phyloP scores from a whole-genome alignment of 192 early-diverging fungal genomes.

The Backusella mclennaniae region DNA sequence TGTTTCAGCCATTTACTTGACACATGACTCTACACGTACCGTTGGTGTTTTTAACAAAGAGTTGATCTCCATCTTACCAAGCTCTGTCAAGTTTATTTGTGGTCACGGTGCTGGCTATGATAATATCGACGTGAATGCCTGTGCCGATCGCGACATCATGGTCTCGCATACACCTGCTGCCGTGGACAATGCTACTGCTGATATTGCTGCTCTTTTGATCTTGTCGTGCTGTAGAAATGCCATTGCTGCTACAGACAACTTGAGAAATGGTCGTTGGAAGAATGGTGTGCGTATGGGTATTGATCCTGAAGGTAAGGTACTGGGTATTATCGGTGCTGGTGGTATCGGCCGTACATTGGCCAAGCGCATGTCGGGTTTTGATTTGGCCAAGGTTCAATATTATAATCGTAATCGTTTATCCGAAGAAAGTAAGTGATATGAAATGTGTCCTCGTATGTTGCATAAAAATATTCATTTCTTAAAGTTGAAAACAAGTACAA shows the following conservation, averaged over 20 bases:
- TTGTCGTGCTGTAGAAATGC: constrained; percentile 47
- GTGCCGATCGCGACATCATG: constrained; percentile 24
- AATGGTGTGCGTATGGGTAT: constrained; percentile 32
- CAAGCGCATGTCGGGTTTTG: constrained; percentile 45
- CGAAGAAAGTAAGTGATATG: constrained; percentile 32
- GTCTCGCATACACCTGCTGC: constrained; percentile 44
- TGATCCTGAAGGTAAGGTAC: constrained; percentile 36
- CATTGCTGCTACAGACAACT: constrained; percentile 27
- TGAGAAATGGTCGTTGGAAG: constrained; percentile 33
- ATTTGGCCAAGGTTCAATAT: constrained; percentile 42
- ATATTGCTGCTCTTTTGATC: constrained; percentile 45
- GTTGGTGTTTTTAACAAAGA: constrained; percentile 38
- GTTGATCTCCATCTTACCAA: constrained; percentile 28
- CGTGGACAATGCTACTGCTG: constrained; percentile 40
- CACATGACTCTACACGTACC: constrained; percentile 4
- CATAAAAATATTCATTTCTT: not conserved
- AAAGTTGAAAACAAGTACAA: constrained; percentile 46
- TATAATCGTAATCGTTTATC: constrained; percentile 45
- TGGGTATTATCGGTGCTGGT: constrained; percentile 52
- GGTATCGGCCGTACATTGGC: constrained; percentile 53
- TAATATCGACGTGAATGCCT: constrained; percentile 35
- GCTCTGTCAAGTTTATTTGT: constrained; percentile 20
- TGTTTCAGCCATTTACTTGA: constrained; percentile 13
- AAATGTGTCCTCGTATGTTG: not conserved
- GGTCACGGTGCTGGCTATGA: constrained; percentile 43